Base-by-base conservation (phyloP, 2,329 filamentous ascomycete genomes). In the Fusarium poae region DNA sequence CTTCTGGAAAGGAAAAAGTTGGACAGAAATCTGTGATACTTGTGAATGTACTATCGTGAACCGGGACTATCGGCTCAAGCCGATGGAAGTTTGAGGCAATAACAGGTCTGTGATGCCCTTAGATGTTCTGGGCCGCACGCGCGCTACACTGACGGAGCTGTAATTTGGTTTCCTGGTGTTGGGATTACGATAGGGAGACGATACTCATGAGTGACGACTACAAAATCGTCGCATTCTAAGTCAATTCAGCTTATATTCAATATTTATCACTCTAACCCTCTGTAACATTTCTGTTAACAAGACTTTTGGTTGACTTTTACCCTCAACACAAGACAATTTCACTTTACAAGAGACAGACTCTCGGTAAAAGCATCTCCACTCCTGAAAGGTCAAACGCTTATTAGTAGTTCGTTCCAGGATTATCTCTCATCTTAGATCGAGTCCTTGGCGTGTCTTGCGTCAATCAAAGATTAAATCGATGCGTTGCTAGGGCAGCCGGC, bases 141-240 rank as follows among this genome's bases (percentile, higher is more conserved):
- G n/a, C n/a, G n/a, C n/a, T n/a, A n/a, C n/a, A n/a, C n/a, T n/a
- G n/a, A n/a, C n/a, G n/a, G n/a, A n/a, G n/a, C 39, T 51, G 34
- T 56, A 39, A 40, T 42, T 57, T 56, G 52, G 45, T 50, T 65
- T 67, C 57, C 70, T 67, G 67, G 61, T 74, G 68, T 76, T 74
- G 62, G 74, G 68, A 75, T 77, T 68, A 77, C 69, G 75, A 77
- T 75, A 75, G 70, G 74, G 70, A 75, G 67, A 77, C 55, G 75
- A 76, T 65, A 62, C 65, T 76, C 57, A 77, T 75, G 75, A 76
- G 68, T 76, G 70, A 76, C 71, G 75, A 73, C 71, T 74, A 71
- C 72, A 54, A 69, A 74, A 73, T 70, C 65, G 49, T 67, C 63
- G 60, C 58, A 72, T 74, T 75, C 72, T 69, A 56, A 74, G 71